These are phyloP conservation scores for Leccinum disarticulatum DNA, from an alignment of 768 basidiomycete species.

Conservation along the genomic window DNA sequence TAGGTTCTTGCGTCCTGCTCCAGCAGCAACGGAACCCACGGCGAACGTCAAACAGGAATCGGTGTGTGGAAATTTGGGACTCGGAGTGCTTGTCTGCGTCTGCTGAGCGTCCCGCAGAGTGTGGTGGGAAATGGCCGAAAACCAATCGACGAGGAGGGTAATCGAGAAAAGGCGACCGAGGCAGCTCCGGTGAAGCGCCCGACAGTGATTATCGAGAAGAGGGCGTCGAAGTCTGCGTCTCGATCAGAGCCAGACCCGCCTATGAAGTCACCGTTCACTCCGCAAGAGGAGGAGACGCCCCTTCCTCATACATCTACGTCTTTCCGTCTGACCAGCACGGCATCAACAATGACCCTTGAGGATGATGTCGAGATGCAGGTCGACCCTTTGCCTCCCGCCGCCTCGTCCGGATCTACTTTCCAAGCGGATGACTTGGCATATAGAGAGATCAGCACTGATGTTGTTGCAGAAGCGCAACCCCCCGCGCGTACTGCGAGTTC, in stretches of 20 bases:
- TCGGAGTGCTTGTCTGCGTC: neutral
- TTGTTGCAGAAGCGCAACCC: neutral
- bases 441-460: neutral
- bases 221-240: neutral
- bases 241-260: neutral
- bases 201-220: neutral
- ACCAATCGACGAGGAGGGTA: neutral
- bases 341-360: neutral
- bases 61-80: slow-evolving; percentile 9
- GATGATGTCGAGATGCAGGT: slow-evolving; percentile 17
- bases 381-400: neutral
- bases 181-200: neutral
- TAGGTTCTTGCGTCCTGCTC: neutral
- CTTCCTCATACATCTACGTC: neutral
- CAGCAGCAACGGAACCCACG: neutral
- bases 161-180: neutral
- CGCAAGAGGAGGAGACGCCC: neutral
- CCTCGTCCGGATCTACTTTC: neutral
- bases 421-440: neutral
- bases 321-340: neutral
- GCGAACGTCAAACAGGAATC: slow-evolving; percentile 3
- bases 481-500: neutral
- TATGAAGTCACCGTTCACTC: neutral
- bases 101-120: slow-evolving; percentile 11
- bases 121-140: neutral